A percentile compares a stretch with the other conserved stretches of the same genome.
These are phyloP conservation scores for Sechiopsis laciniata DNA, from an alignment of 306 rosid genomes.

Conservation along the genomic window DNA sequence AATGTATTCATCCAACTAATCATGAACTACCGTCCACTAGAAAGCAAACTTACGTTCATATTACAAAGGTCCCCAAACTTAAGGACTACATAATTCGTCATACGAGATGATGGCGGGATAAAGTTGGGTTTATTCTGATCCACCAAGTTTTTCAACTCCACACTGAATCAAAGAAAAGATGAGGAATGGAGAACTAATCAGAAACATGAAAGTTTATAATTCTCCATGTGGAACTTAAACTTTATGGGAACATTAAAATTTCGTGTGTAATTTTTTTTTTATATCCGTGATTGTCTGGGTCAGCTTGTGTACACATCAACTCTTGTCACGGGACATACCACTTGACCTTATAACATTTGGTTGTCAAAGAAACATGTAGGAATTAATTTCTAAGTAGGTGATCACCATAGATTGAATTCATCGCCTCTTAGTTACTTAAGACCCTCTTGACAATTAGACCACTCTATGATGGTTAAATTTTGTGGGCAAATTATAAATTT, in stretches of 20 bases:
- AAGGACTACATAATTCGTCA: conserved; percentile 85
- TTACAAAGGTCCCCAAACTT: conserved; percentile 63
- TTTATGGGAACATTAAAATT: background rate
- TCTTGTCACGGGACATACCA: too few species aligned
- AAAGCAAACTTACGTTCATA: conserved; percentile 41
- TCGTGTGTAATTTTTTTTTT: too few species aligned
- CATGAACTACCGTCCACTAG: background rate
- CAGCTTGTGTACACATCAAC: too few species aligned
- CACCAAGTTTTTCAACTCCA: conserved; percentile 86
- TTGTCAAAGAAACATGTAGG: too few species aligned
- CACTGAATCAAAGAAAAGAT: conserved; percentile 43
- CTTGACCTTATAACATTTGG: too few species aligned
- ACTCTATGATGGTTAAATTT: too few species aligned
- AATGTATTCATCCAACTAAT: conserved; percentile 15
- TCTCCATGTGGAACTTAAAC: background rate
- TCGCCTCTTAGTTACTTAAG: too few species aligned
- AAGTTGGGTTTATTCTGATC: conserved; percentile 80
- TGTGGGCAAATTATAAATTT: too few species aligned
- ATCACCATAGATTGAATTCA: too few species aligned
- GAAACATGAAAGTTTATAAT: background rate
- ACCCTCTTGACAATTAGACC: too few species aligned
- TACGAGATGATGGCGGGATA: conserved; percentile 76
- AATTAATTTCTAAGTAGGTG: too few species aligned
- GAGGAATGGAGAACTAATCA: background rate
- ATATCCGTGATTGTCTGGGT: too few species aligned